Base-by-base conservation (phyloP, 257 asterid species). In the Parsonsia alboflavescens region DNA sequence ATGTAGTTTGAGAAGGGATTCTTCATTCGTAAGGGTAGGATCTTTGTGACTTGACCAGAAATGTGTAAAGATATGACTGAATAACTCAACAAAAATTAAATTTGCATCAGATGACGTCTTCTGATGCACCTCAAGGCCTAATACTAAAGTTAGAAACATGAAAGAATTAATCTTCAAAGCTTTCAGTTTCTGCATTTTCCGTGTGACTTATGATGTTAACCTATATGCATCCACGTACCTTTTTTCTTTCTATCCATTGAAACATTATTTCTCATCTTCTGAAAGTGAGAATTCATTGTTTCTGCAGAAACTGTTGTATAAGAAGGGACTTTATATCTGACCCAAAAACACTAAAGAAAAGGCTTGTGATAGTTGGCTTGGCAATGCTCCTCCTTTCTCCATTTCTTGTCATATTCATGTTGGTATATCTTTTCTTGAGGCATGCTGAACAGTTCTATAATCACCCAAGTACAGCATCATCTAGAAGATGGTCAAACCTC, bases 401-500 rank as follows among this genome's bases (percentile, higher is more conserved):
- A 28, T 92, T 92, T 79, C 98, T 95, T 6, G 93, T 90, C 68
- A 95, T 95, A 79, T 95, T 92, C 86, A 95, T 95, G 98, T 84
- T 95, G 80, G 97, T 91, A 11, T 95, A 87, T 87, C 97, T 92
- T 81, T 95, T 95, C 88, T 85, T 92, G 87, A 89, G 97, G 83
- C 98, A 95, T 70, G 99, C 98, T 33, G 99, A 92, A 75, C 98
- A 95, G 77, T 95, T 95, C 80, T 95, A 95, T 74, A 91, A 95
- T 77, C 99, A 92, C 82, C 98, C 99, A 50, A 95, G 94, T 76
- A 88, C 91, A 2, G 99, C 98, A 59, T 92, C 97, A 65, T 92
- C 99, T 10, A 91, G 98, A 39, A 85, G 98, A 82, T 95, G 99
- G 99, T 95, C 98, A 85, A 95, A 93, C 85, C 98, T 95, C 64